Evolutionary conservation across 2,329 filamentous ascomycete species (phyloP).

Genomic region (Scytalidium lignicola): DNA sequence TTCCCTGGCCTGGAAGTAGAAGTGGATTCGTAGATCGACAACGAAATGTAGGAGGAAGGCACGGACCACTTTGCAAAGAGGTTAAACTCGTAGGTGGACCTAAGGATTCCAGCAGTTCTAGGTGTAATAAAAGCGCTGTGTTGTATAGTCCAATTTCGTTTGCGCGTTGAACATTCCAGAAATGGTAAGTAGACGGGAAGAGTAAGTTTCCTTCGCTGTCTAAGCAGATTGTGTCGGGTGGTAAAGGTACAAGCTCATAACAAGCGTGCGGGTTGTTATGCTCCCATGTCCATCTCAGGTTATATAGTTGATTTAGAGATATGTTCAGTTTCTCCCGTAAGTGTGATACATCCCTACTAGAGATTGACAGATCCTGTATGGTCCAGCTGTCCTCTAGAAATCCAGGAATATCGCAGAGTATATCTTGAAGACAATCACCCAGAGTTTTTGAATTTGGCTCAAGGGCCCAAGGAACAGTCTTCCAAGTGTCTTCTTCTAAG

Average conservation of each 20-base stretch:
- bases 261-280: not conserved
- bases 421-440: not conserved
- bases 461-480: conserved; percentile 4
- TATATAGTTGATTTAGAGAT: not conserved
- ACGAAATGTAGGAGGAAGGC: no score
- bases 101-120: not conserved
- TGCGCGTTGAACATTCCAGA: not conserved
- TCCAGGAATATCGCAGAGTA: not conserved
- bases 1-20: not conserved
- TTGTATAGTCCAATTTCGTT: not conserved
- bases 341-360: not conserved
- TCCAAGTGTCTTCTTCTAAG: not conserved
- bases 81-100: no score
- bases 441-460: not conserved
- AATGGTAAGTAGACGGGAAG: not conserved
- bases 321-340: not conserved
- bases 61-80: no score
- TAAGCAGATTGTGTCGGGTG: not conserved
- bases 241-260: not conserved
- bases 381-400: not conserved
- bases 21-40: not conserved
- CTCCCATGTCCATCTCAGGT: not conserved
- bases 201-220: not conserved
- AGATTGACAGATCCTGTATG: not conserved
- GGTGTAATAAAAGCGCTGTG: not conserved